Evolutionary conservation across 2,329 filamentous ascomycete genomes (phyloP).

Genomic region (Trichoderma pleuroti): DNA sequence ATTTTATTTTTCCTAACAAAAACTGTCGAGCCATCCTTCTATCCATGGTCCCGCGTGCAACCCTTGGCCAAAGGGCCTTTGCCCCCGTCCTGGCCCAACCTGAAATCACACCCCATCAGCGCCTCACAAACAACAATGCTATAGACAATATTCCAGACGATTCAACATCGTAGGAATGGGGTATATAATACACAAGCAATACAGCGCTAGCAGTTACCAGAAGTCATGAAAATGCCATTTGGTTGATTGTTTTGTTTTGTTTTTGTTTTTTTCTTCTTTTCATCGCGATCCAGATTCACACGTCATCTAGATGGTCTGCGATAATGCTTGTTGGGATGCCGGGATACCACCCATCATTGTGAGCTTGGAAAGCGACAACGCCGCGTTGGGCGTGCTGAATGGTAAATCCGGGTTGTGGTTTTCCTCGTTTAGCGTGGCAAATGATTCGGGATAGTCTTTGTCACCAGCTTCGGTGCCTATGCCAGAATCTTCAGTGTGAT

Average conservation of each 20-base stretch:
- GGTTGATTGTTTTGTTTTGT: neutral
- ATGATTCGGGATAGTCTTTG: conserved; percentile 46
- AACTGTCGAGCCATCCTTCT: neutral
- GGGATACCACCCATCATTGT: conserved; percentile 39
- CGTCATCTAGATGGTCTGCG: conserved; percentile 26
- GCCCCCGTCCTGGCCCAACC: neutral
- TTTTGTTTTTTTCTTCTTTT: neutral
- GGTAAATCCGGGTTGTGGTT: conserved; percentile 29
- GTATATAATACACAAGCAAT: conserved; percentile 17
- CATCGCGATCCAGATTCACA: neutral
- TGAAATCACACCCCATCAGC: neutral
- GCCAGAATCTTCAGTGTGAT: conserved; percentile 34
- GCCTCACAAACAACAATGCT: neutral
- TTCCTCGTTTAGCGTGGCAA: conserved; percentile 52
- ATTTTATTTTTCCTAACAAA: neutral
- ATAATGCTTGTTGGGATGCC: conserved; percentile 23
- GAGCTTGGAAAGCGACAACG: conserved; percentile 61
- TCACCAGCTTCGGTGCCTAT: conserved; percentile 37
- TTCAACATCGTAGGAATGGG: conserved; percentile 3
- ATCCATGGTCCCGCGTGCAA: neutral
- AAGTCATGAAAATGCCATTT: neutral
- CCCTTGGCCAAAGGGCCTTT: neutral
- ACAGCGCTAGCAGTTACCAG: conserved; percentile 1
- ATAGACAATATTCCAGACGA: conserved; percentile 8
- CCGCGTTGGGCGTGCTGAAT: conserved; percentile 56